Evolutionary conservation across 352 stramenopile species (phyloP), one percentile per base, ranked within the genome.

Genomic region (Phytopythium vexans): DNA sequence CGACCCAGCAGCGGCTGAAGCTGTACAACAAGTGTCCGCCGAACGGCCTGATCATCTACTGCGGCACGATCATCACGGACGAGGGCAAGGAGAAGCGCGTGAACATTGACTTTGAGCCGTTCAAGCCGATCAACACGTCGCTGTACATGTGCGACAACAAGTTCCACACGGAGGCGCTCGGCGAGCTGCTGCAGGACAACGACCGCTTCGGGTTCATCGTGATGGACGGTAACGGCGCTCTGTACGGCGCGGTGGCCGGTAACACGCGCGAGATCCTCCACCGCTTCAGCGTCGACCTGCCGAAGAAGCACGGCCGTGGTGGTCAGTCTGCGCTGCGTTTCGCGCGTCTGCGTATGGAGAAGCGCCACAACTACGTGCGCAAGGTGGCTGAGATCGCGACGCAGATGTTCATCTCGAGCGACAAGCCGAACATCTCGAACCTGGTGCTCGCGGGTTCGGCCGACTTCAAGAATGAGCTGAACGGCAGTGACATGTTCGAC

Each of bases 101-200:
- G 16, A 99, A 98, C 74, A 98, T 99, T 66, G 97, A 99, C 73
- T 99, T 99, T 76, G 97, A 99, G 67, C 97, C 97, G 27, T 99
- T 99, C 86, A 98, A 98, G 71, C 92, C 97, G 31, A 99, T 99
- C 85, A 99, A 99, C 77, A 99, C 97, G 58, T 99, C 96, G 52
- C 82, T 99, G 12, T 99, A 99, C 78, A 95, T 99, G 65, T 99
- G 97, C 73, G 97, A 99, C 82, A 99, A 99, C 88, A 99, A 99
- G 68, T 99, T 99, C 77, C 96, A 99, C 82, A 99, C 96, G 16
- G 97, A 99, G 60, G 95, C 97, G 42, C 76, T 99, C 8, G 92
- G 97, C 47, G 97, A 99, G 58, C 77, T 99, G 35, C 77, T 99
- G 32, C 96, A 99, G 71, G 97, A 99, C 75, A 98, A 99, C 72